phyloP scores from a whole-genome alignment of 257 asterid species.

The Solanum habrochaites region DNA sequence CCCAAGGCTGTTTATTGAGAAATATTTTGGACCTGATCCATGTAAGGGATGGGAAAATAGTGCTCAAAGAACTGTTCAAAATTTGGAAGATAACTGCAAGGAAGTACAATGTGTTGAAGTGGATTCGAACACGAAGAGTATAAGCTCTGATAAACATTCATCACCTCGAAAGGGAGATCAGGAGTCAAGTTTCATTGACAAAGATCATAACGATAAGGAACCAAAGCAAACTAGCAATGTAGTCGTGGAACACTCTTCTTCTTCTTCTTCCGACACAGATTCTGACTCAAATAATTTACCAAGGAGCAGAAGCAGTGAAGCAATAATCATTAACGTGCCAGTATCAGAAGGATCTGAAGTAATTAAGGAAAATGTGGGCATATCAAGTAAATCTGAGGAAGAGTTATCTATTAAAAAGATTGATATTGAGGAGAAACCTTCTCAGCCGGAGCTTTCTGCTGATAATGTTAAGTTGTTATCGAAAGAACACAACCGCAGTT shows the following conservation, averaged over 20 bases:
- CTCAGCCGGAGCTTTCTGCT: neutral
- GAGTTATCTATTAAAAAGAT: neutral
- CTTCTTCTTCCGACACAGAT: constrained; percentile 27
- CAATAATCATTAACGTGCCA: constrained; percentile 13
- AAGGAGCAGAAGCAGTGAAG: constrained; percentile 41
- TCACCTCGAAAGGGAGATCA: constrained; percentile 16
- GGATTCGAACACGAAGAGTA: constrained; percentile 9
- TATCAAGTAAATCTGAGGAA: neutral
- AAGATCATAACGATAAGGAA: neutral
- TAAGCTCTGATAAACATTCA: neutral
- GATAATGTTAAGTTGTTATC: constrained; percentile 1
- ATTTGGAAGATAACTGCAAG: constrained; percentile 37
- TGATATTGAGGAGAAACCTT: constrained; percentile 2
- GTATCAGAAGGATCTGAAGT: constrained; percentile 10
- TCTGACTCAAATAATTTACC: constrained; percentile 3
- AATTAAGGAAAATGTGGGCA: constrained; percentile 9
- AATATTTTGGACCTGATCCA: constrained; percentile 95
- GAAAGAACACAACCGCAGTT: constrained; percentile 6
- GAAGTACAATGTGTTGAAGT: constrained; percentile 57
- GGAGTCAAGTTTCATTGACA: constrained; percentile 8
- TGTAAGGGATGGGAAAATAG: constrained; percentile 80
- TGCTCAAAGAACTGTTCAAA: constrained; percentile 23
- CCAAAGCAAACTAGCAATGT: neutral
- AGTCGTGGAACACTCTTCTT: neutral
- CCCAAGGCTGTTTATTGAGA: constrained; percentile 62